A percentile compares a stretch with the other conserved stretches of the same genome.
phyloP scores from a whole-genome alignment of 2,329 filamentous ascomycete genomes.

The Byssochlamys sp. region DNA sequence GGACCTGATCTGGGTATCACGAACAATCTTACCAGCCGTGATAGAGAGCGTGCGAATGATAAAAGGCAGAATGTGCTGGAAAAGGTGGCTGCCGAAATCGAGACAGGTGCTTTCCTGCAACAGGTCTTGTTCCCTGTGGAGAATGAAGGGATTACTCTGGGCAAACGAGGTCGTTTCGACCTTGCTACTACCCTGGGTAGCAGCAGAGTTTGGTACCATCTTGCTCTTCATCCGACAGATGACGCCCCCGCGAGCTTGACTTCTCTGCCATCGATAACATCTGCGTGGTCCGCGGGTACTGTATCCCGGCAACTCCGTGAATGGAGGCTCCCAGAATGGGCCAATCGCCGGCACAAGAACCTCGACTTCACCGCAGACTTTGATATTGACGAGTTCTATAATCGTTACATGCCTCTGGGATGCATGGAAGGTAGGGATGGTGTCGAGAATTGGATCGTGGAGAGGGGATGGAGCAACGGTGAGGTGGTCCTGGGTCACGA shows the following conservation, averaged over 20 bases:
- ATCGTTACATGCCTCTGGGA: conserved; percentile 71
- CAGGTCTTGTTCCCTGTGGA: conserved; percentile 69
- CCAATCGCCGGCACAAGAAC: conserved; percentile 79
- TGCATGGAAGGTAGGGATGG: conserved; percentile 86
- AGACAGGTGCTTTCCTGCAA: conserved; percentile 72
- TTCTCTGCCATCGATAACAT: conserved; percentile 61
- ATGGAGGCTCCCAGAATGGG: conserved; percentile 93
- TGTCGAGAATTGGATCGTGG: conserved; percentile 85
- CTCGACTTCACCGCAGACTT: conserved; percentile 96
- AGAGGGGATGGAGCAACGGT: conserved; percentile 95
- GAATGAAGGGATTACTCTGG: conserved; percentile 70
- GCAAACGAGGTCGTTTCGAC: conserved; percentile 68
- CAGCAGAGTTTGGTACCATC: conserved; percentile 90
- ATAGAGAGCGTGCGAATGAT: conserved; percentile 70
- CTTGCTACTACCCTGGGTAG: conserved; percentile 64
- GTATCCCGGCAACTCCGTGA: conserved; percentile 86
- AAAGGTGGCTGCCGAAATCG: conserved; percentile 71
- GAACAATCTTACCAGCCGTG: conserved; percentile 56
- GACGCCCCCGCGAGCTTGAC: conserved; percentile 67
- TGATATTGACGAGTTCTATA: conserved; percentile 81
- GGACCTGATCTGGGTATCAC: conserved; percentile 70
- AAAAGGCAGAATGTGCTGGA: conserved; percentile 75
- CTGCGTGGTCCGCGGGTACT: conserved; percentile 83
- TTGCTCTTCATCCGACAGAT: conserved; percentile 84
- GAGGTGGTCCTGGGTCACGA: conserved; percentile 86